Percentiles rank a stretch among this genome's conserved stretches.
These are phyloP conservation scores for Penicillium palitans DNA, from an alignment of 2,329 filamentous ascomycete genomes.

Conservation along the genomic window DNA sequence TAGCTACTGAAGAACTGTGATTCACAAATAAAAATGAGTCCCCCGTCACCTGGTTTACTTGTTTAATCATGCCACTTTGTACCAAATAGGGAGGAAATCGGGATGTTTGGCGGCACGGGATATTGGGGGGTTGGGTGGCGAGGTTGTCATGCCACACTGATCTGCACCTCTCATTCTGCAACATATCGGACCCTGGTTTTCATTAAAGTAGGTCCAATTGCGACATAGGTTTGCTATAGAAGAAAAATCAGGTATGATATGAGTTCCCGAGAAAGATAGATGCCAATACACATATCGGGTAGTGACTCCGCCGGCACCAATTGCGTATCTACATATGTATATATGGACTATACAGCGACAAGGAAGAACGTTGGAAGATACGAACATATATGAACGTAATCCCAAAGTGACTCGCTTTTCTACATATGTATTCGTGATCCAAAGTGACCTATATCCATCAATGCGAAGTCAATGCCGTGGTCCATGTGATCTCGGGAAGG, in stretches of 20 bases:
- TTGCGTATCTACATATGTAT: neutral
- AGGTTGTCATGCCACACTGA: constrained; percentile 7
- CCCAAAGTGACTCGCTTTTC: neutral
- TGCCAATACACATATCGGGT: neutral
- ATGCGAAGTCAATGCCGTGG: neutral
- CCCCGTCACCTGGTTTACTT: neutral
- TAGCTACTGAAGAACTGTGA: neutral
- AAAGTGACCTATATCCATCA: neutral
- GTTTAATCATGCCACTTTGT: constrained; percentile 1
- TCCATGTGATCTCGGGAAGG: neutral
- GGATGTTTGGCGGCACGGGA: neutral
- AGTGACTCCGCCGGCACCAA: neutral
- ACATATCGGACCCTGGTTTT: neutral
- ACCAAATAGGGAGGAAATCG: neutral
- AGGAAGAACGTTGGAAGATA: neutral
- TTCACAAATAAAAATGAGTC: neutral
- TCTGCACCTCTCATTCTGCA: neutral
- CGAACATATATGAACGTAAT: too few relatives aligned
- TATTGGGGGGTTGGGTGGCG: constrained; percentile 1
- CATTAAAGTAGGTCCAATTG: neutral
- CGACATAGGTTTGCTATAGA: neutral
- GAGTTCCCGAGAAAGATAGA: neutral
- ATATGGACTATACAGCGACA: neutral
- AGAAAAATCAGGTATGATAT: neutral
- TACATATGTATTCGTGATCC: neutral